A percentile compares a stretch with the other conserved stretches of the same genome.
These are phyloP conservation scores for Colletotrichum cordylinicola DNA, from an alignment of 2,329 filamentous ascomycete genomes.

Conservation along the genomic window DNA sequence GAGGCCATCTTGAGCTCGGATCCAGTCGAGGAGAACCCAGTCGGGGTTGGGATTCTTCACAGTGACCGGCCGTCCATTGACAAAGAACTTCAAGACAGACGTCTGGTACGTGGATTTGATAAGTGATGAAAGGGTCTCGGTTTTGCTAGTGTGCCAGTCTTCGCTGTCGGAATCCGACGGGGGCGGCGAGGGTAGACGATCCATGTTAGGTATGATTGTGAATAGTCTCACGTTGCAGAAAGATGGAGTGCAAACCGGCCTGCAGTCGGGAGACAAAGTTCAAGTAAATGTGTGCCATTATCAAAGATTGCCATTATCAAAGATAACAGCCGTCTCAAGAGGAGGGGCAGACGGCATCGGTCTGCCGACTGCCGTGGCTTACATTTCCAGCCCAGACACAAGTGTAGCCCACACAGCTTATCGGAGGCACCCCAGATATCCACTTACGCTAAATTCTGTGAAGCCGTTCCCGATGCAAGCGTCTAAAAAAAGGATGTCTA, in stretches of 20 bases:
- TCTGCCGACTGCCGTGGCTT: not conserved
- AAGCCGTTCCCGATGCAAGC: not conserved
- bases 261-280: not conserved
- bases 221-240: not conserved
- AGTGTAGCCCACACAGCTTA: not conserved
- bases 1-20: conserved; percentile 25
- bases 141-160: not conserved
- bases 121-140: not conserved
- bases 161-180: not conserved
- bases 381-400: not conserved
- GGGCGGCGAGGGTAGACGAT: not conserved
- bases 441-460: not conserved
- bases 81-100: conserved; percentile 33
- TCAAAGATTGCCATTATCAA: not conserved
- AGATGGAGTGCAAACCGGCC: not conserved
- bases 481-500: not conserved
- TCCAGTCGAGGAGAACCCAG: conserved; percentile 34
- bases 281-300: not conserved
- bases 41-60: conserved; percentile 31
- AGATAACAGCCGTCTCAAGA: not conserved
- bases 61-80: conserved; percentile 32
- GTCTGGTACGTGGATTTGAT: conserved; percentile 33
- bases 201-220: not conserved
- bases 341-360: not conserved
- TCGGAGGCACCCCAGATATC: not conserved